Percentiles rank a stretch among this genome's conserved stretches.
These are phyloP conservation scores for Colletotrichum graminicola DNA, from an alignment of 2,329 filamentous ascomycete genomes.

Conservation along the genomic window DNA sequence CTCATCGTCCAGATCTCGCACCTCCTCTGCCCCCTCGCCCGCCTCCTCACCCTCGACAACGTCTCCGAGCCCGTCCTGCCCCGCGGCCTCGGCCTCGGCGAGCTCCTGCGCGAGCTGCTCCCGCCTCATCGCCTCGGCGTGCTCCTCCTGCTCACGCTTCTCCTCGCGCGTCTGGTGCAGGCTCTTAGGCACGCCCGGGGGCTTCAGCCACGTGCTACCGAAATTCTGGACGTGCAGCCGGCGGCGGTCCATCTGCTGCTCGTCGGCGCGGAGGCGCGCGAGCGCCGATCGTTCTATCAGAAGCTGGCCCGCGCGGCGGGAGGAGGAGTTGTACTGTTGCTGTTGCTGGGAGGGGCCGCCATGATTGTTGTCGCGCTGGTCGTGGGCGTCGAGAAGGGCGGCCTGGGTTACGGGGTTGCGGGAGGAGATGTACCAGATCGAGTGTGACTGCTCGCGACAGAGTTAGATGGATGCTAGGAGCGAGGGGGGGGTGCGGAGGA, in stretches of 20 bases:
- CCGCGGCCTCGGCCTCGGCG: conserved; percentile 70
- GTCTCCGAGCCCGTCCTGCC: conserved; percentile 58
- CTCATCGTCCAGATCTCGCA: conserved; percentile 77
- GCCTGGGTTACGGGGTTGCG: conserved; percentile 60
- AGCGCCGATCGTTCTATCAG: conserved; percentile 72
- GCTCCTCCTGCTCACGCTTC: conserved; percentile 87
- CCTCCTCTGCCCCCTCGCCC: conserved; percentile 62
- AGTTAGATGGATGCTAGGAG: conserved; percentile 37
- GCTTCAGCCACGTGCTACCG: conserved; percentile 90
- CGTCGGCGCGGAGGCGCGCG: conserved; percentile 79
- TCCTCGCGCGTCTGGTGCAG: conserved; percentile 92
- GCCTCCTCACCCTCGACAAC: conserved; percentile 61
- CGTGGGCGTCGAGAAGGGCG: conserved; percentile 51
- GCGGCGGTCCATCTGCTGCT: conserved; percentile 80
- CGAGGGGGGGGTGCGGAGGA: background rate
- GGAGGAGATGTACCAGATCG: conserved; percentile 79
- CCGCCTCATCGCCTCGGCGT: conserved; percentile 78
- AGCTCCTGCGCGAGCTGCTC: conserved; percentile 81
- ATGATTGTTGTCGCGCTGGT: conserved; percentile 49
- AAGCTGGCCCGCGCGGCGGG: conserved; percentile 56
- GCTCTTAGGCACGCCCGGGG: conserved; percentile 89
- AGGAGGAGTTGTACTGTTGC: conserved; percentile 43
- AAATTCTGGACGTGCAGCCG: conserved; percentile 88
- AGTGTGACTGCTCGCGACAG: conserved; percentile 68
- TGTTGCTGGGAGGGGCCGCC: conserved; percentile 43